phyloP scores from a whole-genome alignment of 1,284 basidiomycete species.

The Marasmius tenuissimus region DNA sequence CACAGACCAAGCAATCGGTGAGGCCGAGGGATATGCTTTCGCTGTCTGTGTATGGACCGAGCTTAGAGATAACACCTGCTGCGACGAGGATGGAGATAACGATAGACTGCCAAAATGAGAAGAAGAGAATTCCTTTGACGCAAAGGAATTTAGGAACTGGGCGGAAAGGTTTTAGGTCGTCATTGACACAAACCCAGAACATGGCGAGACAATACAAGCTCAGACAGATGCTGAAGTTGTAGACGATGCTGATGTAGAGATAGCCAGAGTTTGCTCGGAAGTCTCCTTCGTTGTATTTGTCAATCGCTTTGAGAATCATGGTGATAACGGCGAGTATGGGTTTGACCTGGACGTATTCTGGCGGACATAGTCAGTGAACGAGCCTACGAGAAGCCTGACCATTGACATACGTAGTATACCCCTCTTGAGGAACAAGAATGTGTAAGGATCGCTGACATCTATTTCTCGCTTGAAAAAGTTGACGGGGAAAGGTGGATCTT shows the following conservation, averaged over 20 bases:
- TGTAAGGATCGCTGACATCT: conserved; percentile 92
- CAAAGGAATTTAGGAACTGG: conserved; percentile 94
- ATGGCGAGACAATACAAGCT: conserved; percentile 88
- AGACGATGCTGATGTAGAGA: conserved; percentile 86
- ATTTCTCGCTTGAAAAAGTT: conserved; percentile 77
- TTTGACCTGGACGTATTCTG: conserved; percentile 98
- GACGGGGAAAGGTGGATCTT: conserved; percentile 84
- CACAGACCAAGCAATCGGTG: conserved; percentile 88
- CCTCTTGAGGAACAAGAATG: conserved; percentile 90
- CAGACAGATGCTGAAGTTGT: conserved; percentile 73
- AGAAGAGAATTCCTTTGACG: conserved; percentile 97
- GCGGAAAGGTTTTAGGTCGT: conserved; percentile 86
- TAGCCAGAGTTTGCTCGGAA: conserved; percentile 87
- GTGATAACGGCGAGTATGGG: conserved; percentile 86
- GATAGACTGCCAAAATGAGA: conserved; percentile 97
- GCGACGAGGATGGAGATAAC: conserved; percentile 88
- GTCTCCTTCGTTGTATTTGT: conserved; percentile 90
- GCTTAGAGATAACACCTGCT: conserved; percentile 69
- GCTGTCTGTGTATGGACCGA: conserved; percentile 87
- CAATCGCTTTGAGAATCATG: conserved; percentile 82
- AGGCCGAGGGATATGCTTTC: conserved; percentile 91
- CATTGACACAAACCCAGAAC: conserved; percentile 90
- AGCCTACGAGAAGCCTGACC: neutral
- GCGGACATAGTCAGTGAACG: conserved; percentile 10
- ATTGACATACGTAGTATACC: conserved; percentile 86